These are phyloP conservation scores for Vaccinium corymbosum DNA, from an alignment of 148 eudicot species.

Conservation along the genomic window DNA sequence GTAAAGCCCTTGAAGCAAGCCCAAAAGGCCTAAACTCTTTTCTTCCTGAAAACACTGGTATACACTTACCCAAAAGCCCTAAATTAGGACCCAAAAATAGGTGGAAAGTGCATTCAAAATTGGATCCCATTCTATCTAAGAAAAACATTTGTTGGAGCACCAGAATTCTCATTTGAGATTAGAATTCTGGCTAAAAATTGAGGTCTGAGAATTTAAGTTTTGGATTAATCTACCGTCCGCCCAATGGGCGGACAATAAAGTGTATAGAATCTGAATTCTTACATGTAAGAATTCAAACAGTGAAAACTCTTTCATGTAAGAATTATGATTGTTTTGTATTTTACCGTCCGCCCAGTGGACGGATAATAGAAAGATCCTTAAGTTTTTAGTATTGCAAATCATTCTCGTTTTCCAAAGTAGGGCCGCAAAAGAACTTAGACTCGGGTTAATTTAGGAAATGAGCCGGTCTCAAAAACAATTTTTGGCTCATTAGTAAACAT, in stretches of 20 bases:
- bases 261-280: too few relatives aligned
- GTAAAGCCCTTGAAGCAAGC: not conserved
- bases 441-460: not conserved
- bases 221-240: too few relatives aligned
- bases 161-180: not conserved
- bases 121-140: not conserved
- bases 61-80: not conserved
- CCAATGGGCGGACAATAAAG: too few relatives aligned
- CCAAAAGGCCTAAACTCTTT: not conserved
- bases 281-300: too few relatives aligned
- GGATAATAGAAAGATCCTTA: too few relatives aligned
- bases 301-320: too few relatives aligned
- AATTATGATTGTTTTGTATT: too few relatives aligned
- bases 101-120: not conserved
- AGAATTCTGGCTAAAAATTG: too few relatives aligned
- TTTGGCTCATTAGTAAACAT: not conserved
- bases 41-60: not conserved
- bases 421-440: not conserved
- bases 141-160: not conserved
- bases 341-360: too few relatives aligned
- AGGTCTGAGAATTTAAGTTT: too few relatives aligned
- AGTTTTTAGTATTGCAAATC: not conserved
- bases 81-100: not conserved
- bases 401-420: not conserved
- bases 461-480: not conserved